A percentile compares a stretch with the other conserved stretches of the same genome.
phyloP scores from a whole-genome alignment of 768 basidiomycete genomes.

The Tylopilus balloui region DNA sequence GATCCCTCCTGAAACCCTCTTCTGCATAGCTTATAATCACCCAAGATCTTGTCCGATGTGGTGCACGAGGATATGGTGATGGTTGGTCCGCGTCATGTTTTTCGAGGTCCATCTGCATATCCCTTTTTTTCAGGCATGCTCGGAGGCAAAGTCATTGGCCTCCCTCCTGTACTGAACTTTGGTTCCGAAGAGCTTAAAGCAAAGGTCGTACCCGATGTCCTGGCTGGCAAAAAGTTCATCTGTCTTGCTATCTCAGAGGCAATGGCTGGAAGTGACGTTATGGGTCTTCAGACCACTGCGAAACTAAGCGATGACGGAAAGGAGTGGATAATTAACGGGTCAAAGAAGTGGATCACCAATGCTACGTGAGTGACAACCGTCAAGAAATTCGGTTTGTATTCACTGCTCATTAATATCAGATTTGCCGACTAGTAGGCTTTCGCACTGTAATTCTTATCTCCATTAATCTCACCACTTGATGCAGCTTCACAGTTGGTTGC shows the following conservation, averaged over 20 bases:
- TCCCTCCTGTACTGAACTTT: constrained; percentile 71
- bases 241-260: constrained; percentile 75
- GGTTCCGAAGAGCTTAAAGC: constrained; percentile 49
- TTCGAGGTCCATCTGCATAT: not conserved
- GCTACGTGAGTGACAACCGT: constrained; percentile 35
- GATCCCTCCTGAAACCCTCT: not conserved
- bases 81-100: constrained; percentile 31
- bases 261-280: constrained; percentile 68
- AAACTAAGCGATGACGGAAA: constrained; percentile 63
- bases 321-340: constrained; percentile 66
- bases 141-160: constrained; percentile 62
- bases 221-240: constrained; percentile 65
- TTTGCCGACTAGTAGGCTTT: constrained; percentile 36
- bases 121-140: constrained; percentile 32
- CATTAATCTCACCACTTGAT: constrained; percentile 16
- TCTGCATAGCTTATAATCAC: constrained; percentile 49
- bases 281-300: constrained; percentile 58
- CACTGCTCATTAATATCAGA: constrained; percentile 21
- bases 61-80: constrained; percentile 63
- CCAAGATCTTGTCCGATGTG: constrained; percentile 56
- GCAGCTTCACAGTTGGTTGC: constrained; percentile 59
- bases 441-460: not conserved
- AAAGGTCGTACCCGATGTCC: constrained; percentile 45
- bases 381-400: not conserved
- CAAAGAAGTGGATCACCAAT: constrained; percentile 73